Conservation (phyloP, 108 stramenopile species). For the Discostella stelligeroides region DNA sequence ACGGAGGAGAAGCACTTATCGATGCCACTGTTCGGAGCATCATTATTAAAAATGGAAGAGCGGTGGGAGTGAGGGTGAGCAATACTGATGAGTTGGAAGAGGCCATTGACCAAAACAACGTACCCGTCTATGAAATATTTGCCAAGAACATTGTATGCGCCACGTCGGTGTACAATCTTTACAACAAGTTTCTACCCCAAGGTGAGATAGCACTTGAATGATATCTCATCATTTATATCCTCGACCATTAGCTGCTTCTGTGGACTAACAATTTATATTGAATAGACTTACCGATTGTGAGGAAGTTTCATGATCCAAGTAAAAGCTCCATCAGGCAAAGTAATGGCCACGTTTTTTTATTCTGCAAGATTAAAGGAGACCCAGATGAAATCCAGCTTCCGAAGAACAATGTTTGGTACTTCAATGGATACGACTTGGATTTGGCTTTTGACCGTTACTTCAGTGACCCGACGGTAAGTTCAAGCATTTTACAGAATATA, state of each 20-base stretch:
- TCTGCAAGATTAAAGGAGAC: constrained; percentile 48
- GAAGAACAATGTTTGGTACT: constrained; percentile 51
- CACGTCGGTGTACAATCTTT: constrained; percentile 49
- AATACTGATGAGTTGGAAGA: constrained; percentile 53
- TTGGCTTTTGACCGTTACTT: constrained; percentile 44
- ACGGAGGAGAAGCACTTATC: constrained; percentile 46
- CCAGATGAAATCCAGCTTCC: constrained; percentile 45
- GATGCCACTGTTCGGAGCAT: constrained; percentile 46
- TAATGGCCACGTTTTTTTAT: constrained; percentile 48
- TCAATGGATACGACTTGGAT: constrained; percentile 49
- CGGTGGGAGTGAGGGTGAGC: constrained; percentile 47
- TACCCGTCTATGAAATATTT: constrained; percentile 35
- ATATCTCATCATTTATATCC: no score
- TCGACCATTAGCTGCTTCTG: not conserved
- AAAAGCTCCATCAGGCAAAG: constrained; percentile 38
- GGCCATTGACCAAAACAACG: constrained; percentile 26
- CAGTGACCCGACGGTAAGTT: constrained; percentile 21
- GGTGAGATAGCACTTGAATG: not conserved
- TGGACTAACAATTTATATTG: not conserved
- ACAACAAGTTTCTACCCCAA: constrained; percentile 48
- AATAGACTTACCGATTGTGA: constrained; percentile 37
- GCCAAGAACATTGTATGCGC: constrained; percentile 54
- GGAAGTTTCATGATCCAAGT: constrained; percentile 42
- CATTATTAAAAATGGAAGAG: constrained; percentile 41
- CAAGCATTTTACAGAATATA: not conserved